phyloP scores from a whole-genome alignment of 192 early-diverging fungal genomes.

The Ambispora gerdemannii region DNA sequence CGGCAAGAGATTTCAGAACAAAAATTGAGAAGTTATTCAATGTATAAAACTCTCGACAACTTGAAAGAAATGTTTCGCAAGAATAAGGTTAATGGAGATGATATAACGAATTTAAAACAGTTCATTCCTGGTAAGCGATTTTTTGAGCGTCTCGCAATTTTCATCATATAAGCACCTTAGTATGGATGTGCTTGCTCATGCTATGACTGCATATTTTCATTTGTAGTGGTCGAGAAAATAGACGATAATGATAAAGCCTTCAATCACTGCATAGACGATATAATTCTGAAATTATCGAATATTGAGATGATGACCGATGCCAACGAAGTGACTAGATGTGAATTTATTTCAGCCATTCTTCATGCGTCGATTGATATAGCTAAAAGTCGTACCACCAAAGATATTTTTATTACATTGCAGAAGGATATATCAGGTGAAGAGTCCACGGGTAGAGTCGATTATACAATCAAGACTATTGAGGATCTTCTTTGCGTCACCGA shows the following conservation, averaged over 20 bases:
- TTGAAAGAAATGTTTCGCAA: slow-evolving; percentile 1
- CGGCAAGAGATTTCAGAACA: not conserved
- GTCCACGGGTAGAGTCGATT: too few species aligned
- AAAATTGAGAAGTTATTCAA: not conserved
- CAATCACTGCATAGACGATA: not conserved
- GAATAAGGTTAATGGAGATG: not conserved
- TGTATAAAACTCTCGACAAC: not conserved
- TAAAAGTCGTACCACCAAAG: not conserved
- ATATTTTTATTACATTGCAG: not conserved
- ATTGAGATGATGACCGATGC: not conserved
- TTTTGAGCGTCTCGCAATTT: too few species aligned
- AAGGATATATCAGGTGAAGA: too few species aligned
- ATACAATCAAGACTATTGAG: not conserved
- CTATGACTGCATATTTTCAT: too few species aligned
- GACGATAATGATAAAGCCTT: slow-evolving; percentile 4
- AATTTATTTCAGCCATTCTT: slow-evolving; percentile 5
- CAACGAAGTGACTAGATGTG: not conserved
- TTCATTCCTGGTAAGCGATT: not conserved
- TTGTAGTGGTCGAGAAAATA: not conserved
- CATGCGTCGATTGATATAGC: not conserved
- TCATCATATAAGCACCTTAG: too few species aligned
- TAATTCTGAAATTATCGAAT: not conserved
- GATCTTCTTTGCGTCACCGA: too few species aligned
- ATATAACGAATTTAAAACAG: not conserved
- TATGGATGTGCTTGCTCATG: not conserved